A percentile compares a stretch with the other conserved stretches of the same genome.
phyloP scores from a whole-genome alignment of 1,284 basidiomycete genomes.

The Irpex lacteus region DNA sequence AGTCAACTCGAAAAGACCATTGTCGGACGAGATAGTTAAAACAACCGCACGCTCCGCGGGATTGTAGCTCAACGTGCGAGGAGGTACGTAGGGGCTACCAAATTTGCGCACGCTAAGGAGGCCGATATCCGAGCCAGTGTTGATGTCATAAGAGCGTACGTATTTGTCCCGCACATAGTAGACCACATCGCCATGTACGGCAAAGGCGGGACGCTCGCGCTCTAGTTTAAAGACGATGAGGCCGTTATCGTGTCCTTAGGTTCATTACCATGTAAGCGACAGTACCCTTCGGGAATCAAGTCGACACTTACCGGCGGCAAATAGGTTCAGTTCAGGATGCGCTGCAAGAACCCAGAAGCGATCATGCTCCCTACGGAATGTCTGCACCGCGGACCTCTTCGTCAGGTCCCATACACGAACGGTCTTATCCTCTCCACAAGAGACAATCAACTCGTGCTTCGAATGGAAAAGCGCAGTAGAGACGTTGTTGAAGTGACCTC shows the following conservation, averaged over 20 bases:
- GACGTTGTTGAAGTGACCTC: conserved; percentile 99
- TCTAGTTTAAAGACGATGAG: conserved; percentile 99
- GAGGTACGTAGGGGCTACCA: conserved; percentile 94
- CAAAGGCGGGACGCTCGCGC: conserved; percentile 95
- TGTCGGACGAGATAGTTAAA: conserved; percentile 90
- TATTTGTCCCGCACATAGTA: conserved; percentile 99
- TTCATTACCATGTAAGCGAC: not conserved
- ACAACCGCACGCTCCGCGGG: conserved; percentile 96
- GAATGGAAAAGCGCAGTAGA: conserved; percentile 96
- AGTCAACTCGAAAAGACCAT: conserved; percentile 90
- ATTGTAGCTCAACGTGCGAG: conserved; percentile 94
- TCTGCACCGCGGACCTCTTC: conserved; percentile 96
- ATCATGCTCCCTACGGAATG: conserved; percentile 96
- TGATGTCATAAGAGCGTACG: conserved; percentile 93
- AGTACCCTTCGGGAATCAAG: not conserved
- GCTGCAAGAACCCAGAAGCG: conserved; percentile 98
- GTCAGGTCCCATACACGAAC: conserved; percentile 88
- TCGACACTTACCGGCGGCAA: conserved; percentile 77
- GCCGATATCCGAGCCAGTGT: conserved; percentile 88
- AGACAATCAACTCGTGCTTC: conserved; percentile 90
- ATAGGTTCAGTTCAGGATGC: conserved; percentile 97
- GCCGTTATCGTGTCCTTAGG: conserved; percentile 88
- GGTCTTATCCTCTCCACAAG: conserved; percentile 79
- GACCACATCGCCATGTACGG: conserved; percentile 87
- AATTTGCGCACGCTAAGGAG: conserved; percentile 94